Conservation (phyloP, 169 alveolate species). For the Pseudocohnilembus persalinus region DNA sequence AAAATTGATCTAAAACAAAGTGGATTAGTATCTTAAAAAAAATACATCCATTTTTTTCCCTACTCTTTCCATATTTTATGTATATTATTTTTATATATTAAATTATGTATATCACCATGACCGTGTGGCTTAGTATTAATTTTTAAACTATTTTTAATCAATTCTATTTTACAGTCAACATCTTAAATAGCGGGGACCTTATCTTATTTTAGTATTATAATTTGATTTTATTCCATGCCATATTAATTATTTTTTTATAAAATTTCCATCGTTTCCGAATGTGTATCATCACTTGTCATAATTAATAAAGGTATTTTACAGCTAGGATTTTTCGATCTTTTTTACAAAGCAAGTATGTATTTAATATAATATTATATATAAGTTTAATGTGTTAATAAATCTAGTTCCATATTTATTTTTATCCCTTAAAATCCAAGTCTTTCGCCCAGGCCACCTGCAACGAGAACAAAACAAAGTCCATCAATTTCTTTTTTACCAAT, state of each 20-base stretch:
- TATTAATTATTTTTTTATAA: constrained; percentile 77
- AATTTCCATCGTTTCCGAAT: constrained; percentile 73
- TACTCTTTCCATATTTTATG: constrained; percentile 68
- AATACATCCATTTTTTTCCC: constrained; percentile 86
- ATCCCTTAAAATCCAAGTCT: constrained; percentile 91
- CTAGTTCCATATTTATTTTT: constrained; percentile 88
- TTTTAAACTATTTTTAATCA: constrained; percentile 63
- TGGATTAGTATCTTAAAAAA: constrained; percentile 92
- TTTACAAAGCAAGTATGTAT: constrained; percentile 62
- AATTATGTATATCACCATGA: constrained; percentile 95
- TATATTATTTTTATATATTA: constrained; percentile 72
- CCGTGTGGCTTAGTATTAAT: constrained; percentile 95
- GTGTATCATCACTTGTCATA: constrained; percentile 95
- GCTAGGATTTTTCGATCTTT: constrained; percentile 81
- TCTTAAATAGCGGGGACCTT: constrained; percentile 91
- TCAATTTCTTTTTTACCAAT: constrained; percentile 78
- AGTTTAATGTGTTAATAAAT: constrained; percentile 65
- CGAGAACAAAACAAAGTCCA: constrained; percentile 86
- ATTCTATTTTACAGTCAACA: constrained; percentile 83
- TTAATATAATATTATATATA: constrained; percentile 82
- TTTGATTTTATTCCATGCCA: constrained; percentile 81
- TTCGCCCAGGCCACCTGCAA: constrained; percentile 97
- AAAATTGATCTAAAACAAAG: constrained; percentile 84
- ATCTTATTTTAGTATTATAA: constrained; percentile 87
- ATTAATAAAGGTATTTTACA: no score